These are phyloP conservation scores for Bacterosira constricta DNA, from an alignment of 108 stramenopile species.

Conservation along the genomic window DNA sequence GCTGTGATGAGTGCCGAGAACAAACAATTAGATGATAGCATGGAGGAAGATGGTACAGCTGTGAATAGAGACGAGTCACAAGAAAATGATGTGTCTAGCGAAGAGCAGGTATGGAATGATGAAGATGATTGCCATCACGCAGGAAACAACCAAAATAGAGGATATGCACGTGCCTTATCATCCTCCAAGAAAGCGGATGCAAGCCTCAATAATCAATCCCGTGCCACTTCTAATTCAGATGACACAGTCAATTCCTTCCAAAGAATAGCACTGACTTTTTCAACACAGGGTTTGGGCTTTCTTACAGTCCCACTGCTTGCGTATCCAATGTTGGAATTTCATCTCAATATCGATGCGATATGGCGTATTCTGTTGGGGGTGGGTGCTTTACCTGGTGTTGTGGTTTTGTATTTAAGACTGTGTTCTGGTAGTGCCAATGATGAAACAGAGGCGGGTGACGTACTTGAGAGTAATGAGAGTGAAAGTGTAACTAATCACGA, in stretches of 20 bases:
- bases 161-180: slow-evolving; percentile 13
- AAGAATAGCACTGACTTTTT: slow-evolving; percentile 62
- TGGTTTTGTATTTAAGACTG: slow-evolving; percentile 38
- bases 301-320: slow-evolving; percentile 53
- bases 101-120: background rate
- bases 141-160: background rate
- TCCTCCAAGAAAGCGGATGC: background rate
- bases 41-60: background rate
- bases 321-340: slow-evolving; percentile 29
- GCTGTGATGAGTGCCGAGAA: slow-evolving; percentile 66
- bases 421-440: background rate
- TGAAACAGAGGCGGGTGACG: background rate
- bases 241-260: slow-evolving; percentile 19
- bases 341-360: slow-evolving; percentile 22
- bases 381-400: slow-evolving; percentile 54
- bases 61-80: background rate
- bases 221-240: background rate
- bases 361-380: slow-evolving; percentile 49
- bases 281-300: slow-evolving; percentile 68
- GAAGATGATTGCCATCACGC: background rate
- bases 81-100: background rate
- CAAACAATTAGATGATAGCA: background rate
- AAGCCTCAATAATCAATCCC: background rate
- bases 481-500: too few species aligned
- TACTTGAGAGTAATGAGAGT: background rate